Conservation (phyloP, 148 eudicot genomes). For the Arctostaphylos glauca region DNA sequence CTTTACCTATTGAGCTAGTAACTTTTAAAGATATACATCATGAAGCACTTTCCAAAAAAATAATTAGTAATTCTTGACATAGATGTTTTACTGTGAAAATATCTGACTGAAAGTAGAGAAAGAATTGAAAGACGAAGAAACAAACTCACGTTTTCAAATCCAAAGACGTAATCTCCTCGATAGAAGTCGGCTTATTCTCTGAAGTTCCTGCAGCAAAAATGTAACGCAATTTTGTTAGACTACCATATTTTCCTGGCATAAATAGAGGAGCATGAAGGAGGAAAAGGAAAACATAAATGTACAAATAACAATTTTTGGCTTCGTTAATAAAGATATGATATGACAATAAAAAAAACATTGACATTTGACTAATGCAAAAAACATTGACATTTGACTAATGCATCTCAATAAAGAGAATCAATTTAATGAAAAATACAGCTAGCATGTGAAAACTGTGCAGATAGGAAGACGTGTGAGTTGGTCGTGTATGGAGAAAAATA, state of each 20-base stretch:
- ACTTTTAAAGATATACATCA: not conserved
- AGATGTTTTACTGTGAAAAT: not conserved
- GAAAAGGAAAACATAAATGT: not conserved
- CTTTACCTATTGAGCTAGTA: not conserved
- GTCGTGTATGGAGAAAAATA: not conserved
- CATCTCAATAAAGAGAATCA: not conserved
- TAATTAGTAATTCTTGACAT: not conserved
- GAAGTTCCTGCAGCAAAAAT: constrained; percentile 49
- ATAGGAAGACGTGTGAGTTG: not conserved
- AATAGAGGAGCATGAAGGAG: not conserved
- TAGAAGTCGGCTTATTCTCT: constrained; percentile 42
- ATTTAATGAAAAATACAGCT: not conserved
- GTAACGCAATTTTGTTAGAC: not conserved
- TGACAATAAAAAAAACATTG: not conserved
- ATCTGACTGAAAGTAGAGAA: not conserved
- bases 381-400: not conserved
- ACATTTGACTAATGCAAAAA: too few species aligned
- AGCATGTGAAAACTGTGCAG: too few species aligned
- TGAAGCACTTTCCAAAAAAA: not conserved
- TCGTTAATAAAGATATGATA: not conserved
- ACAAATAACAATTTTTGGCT: not conserved
- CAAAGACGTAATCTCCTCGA: constrained; percentile 50
- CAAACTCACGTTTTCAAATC: constrained; percentile 75
- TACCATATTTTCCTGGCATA: not conserved
- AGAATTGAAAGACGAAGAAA: not conserved